Evolutionary conservation across 192 early-diverging fungal genomes (phyloP).

Genomic region (Dissophora globulifera): DNA sequence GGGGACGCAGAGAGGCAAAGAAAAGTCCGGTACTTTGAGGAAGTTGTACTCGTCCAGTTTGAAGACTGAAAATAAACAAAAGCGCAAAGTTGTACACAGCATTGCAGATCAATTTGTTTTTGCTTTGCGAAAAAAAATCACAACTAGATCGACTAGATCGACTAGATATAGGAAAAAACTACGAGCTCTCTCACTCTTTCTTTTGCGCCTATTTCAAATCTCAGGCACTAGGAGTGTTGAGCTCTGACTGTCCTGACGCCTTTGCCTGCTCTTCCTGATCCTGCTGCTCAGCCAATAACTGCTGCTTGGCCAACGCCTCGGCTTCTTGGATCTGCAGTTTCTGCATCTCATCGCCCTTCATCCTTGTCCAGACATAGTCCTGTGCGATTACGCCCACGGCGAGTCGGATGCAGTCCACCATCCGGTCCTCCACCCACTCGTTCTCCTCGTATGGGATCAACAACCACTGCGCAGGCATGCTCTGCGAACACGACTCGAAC

Average conservation of each 20-base stretch:
- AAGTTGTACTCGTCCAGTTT: constrained; percentile 69
- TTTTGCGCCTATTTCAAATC: not conserved
- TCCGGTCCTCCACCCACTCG: constrained; percentile 72
- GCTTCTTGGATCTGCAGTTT: constrained; percentile 37
- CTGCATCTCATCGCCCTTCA: constrained; percentile 60
- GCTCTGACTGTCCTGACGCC: constrained; percentile 3
- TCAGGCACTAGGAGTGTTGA: not conserved
- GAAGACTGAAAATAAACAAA: constrained; percentile 57
- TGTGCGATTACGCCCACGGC: constrained; percentile 65
- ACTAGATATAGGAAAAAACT: too few species aligned
- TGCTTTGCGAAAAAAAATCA: not conserved
- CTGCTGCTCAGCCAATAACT: constrained; percentile 23
- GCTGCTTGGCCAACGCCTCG: constrained; percentile 25
- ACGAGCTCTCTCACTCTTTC: too few species aligned
- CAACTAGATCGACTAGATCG: too few species aligned
- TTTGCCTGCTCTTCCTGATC: constrained; percentile 15
- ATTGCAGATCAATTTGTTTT: too few species aligned
- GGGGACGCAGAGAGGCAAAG: not conserved
- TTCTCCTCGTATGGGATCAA: constrained; percentile 71
- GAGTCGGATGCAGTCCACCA: constrained; percentile 59
- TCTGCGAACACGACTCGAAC: constrained; percentile 65
- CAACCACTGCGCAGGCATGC: constrained; percentile 63
- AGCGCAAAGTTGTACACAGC: too few species aligned
- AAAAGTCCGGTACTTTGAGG: constrained; percentile 66
- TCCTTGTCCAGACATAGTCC: constrained; percentile 73